A percentile compares a stretch with the other conserved stretches of the same genome.
These are phyloP conservation scores for Ehretia macrophylla DNA, from an alignment of 257 asterid genomes.

Conservation along the genomic window DNA sequence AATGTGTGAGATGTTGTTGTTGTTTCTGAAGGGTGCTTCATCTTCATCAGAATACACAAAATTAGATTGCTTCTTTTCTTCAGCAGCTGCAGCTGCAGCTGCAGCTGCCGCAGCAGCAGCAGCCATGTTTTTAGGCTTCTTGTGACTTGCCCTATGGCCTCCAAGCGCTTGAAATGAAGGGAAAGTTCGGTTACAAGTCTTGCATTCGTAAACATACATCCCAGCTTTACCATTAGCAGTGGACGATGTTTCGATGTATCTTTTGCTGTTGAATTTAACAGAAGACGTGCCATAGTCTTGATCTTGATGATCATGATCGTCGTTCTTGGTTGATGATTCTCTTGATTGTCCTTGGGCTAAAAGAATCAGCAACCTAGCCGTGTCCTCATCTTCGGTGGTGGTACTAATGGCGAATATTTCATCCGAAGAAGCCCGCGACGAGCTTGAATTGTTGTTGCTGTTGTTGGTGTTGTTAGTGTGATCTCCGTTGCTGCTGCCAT, in stretches of 20 bases:
- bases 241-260: slow-evolving; percentile 23
- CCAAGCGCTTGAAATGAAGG: slow-evolving; percentile 91
- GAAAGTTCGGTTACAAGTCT: slow-evolving; percentile 66
- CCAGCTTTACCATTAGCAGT: slow-evolving; percentile 28
- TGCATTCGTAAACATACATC: slow-evolving; percentile 62
- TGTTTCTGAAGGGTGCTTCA: slow-evolving; percentile 16
- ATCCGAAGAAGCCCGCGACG: slow-evolving; percentile 3
- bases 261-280: slow-evolving; percentile 36
- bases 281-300: slow-evolving; percentile 1
- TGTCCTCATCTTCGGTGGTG: slow-evolving; percentile 63
- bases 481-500: slow-evolving; percentile 12
- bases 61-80: slow-evolving; percentile 10
- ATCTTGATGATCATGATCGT: not conserved
- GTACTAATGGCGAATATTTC: not conserved
- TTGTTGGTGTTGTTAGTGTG: not conserved
- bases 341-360: slow-evolving; percentile 53
- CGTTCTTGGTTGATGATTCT: slow-evolving; percentile 2
- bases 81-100: too few species aligned
- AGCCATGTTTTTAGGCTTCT: slow-evolving; percentile 26
- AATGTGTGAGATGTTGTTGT: slow-evolving; percentile 17
- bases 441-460: slow-evolving; percentile 4
- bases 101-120: not conserved
- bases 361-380: slow-evolving; percentile 80
- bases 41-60: slow-evolving; percentile 25
- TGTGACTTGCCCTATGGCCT: slow-evolving; percentile 84